A percentile compares a stretch with the other conserved stretches of the same genome.
Conservation (phyloP, 768 basidiomycete genomes). For the Wakefieldia striispora region DNA sequence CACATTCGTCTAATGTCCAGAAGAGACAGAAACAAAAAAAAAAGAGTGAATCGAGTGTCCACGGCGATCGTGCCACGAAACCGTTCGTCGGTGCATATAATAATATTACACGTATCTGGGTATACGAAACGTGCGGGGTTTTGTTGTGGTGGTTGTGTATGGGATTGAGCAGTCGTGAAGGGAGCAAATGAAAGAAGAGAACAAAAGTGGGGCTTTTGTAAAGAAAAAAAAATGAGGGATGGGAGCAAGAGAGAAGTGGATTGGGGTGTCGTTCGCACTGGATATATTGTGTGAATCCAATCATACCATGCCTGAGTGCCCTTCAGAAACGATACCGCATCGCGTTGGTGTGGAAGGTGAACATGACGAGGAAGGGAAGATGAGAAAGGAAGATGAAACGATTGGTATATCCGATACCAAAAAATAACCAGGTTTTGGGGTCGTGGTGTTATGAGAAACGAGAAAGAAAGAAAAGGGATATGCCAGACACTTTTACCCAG, state of each 20-base stretch:
- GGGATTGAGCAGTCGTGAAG: no score
- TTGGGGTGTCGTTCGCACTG: constrained; percentile 1
- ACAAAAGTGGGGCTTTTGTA: neutral
- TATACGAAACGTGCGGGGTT: constrained; percentile 27
- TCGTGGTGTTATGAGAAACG: neutral
- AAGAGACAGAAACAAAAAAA: neutral
- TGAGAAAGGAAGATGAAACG: constrained; percentile 4
- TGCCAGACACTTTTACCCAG: constrained; percentile 26
- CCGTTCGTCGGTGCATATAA: constrained; percentile 16
- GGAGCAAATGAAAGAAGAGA: constrained; percentile 19
- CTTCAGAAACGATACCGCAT: constrained; percentile 11
- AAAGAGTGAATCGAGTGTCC: neutral
- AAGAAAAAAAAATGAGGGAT: neutral
- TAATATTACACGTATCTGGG: constrained; percentile 39
- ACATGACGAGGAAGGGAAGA: neutral
- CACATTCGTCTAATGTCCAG: no score
- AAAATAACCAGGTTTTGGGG: constrained; percentile 3
- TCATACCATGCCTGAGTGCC: constrained; percentile 10
- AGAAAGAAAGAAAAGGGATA: neutral
- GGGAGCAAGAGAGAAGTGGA: neutral
- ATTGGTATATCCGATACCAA: constrained; percentile 21
- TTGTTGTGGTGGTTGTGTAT: neutral
- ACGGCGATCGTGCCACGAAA: neutral
- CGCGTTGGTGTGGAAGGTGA: constrained; percentile 6
- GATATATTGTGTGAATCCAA: constrained; percentile 8